Conservation (phyloP, 768 basidiomycete genomes). For the Psilocybe azurescens region DNA sequence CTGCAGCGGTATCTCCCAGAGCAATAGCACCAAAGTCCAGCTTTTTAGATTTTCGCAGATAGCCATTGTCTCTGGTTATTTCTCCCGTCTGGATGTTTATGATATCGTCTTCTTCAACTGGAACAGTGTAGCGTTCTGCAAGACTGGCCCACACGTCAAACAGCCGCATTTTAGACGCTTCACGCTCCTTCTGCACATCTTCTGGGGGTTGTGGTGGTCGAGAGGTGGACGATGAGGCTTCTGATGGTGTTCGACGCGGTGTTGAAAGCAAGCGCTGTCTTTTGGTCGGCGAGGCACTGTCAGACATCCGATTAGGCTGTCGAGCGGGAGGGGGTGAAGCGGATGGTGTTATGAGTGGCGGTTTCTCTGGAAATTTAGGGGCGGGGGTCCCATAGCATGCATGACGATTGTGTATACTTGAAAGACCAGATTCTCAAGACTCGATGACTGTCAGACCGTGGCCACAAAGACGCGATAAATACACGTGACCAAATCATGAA, state of each 20-base stretch:
- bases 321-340: constrained; percentile 50
- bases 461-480: constrained; percentile 9
- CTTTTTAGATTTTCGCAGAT: constrained; percentile 51
- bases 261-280: constrained; percentile 53
- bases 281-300: constrained; percentile 48
- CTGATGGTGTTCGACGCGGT: constrained; percentile 37
- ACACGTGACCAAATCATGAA: constrained; percentile 6
- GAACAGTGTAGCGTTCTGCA: constrained; percentile 67
- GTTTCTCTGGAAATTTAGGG: constrained; percentile 20
- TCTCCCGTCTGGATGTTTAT: constrained; percentile 66
- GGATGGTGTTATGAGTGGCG: constrained; percentile 54
- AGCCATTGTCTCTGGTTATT: constrained; percentile 74
- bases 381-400: constrained; percentile 20
- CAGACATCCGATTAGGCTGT: constrained; percentile 7
- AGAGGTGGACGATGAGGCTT: constrained; percentile 40
- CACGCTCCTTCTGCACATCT: constrained; percentile 59
- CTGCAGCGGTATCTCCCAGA: constrained; percentile 31
- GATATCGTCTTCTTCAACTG: constrained; percentile 81
- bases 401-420: neutral
- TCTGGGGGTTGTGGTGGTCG: constrained; percentile 34
- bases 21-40: constrained; percentile 59
- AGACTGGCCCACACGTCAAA: constrained; percentile 70
- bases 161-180: constrained; percentile 61
- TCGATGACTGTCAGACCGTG: neutral
- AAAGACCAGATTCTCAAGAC: too few species aligned